Conservation (phyloP, 495 filamentous ascomycete species). For the Neurospora pannonica region DNA sequence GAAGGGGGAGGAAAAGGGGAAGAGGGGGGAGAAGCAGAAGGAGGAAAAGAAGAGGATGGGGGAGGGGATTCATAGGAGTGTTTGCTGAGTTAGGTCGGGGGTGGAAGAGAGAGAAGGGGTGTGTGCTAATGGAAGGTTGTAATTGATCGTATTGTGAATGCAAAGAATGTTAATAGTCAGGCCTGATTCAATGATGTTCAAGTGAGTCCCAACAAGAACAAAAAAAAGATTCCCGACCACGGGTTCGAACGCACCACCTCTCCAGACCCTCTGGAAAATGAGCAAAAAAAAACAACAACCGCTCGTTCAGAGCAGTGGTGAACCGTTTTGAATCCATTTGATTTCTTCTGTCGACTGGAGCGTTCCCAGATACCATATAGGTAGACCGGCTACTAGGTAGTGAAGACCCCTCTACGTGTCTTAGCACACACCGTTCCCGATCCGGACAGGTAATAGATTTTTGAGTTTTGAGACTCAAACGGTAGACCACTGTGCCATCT, state of each 20-base stretch:
- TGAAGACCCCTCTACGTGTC: neutral
- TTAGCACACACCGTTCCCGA: neutral
- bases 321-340: neutral
- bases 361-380: neutral
- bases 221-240: neutral
- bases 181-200: neutral
- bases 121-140: neutral
- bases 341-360: neutral
- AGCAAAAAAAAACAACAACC: neutral
- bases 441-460: neutral
- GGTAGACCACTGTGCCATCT: neutral
- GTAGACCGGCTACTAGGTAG: neutral
- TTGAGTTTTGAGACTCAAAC: neutral
- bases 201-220: neutral
- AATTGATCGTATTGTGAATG: neutral
- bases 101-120: neutral
- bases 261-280: neutral
- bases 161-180: neutral
- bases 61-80: slow-evolving; percentile 50
- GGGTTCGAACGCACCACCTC: neutral
- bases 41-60: slow-evolving; percentile 32
- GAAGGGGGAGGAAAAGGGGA: neutral
- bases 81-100: slow-evolving; percentile 33
- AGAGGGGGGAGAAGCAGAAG: slow-evolving; percentile 15
- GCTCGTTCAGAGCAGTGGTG: neutral